These are phyloP conservation scores for Podila epicladia DNA, from an alignment of 192 early-diverging fungal species.

Conservation along the genomic window DNA sequence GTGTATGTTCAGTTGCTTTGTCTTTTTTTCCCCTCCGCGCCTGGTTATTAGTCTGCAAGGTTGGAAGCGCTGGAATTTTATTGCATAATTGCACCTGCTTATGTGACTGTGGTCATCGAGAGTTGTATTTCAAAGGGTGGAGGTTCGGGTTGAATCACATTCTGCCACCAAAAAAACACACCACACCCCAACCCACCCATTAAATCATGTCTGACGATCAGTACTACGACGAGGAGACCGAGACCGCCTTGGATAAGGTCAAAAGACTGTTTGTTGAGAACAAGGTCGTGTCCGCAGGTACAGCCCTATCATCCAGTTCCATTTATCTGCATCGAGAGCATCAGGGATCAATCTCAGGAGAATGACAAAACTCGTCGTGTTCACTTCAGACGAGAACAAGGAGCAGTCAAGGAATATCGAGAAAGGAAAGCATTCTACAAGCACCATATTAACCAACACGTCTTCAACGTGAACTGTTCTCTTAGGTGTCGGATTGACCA, in stretches of 20 bases:
- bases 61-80: too few species aligned
- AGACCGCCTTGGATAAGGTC: slow-evolving; percentile 50
- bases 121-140: too few species aligned
- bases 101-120: too few species aligned
- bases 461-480: background rate
- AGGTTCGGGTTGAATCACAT: too few species aligned
- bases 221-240: slow-evolving; percentile 43
- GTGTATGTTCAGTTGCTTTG: too few species aligned
- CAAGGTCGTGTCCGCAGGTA: slow-evolving; percentile 47
- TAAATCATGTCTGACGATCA: slow-evolving; percentile 35
- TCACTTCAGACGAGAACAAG: background rate
- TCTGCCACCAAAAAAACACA: background rate
- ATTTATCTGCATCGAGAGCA: background rate
- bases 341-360: background rate
- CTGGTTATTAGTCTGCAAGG: too few species aligned
- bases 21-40: too few species aligned
- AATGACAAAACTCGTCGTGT: background rate
- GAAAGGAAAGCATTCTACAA: background rate
- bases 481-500: slow-evolving; percentile 46
- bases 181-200: background rate
- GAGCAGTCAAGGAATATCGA: background rate
- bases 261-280: slow-evolving; percentile 41
- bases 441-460: background rate
- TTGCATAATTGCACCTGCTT: too few species aligned
- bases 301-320: background rate